These are phyloP conservation scores for Pleurotus tuoliensis DNA, from an alignment of 768 basidiomycete genomes.

Conservation along the genomic window DNA sequence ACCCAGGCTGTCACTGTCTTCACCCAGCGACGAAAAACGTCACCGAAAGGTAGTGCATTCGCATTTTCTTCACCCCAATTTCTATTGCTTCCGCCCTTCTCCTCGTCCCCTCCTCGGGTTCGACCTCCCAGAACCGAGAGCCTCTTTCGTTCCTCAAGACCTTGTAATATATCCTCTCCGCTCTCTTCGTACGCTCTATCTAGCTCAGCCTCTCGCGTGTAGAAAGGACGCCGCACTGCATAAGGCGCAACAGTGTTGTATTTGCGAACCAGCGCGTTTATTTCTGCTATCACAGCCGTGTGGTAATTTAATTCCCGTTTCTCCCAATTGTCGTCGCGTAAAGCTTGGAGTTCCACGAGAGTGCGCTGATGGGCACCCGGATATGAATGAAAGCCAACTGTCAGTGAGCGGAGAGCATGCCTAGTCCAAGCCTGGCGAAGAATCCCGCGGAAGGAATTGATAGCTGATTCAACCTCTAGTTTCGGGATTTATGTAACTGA, in stretches of 20 bases:
- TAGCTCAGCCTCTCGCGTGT: slow-evolving; percentile 56
- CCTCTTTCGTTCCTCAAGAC: slow-evolving; percentile 26
- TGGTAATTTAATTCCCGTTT: slow-evolving; percentile 64
- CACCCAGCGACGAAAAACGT: slow-evolving; percentile 9
- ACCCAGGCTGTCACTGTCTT: neutral
- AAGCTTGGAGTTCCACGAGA: slow-evolving; percentile 29
- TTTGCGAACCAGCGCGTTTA: slow-evolving; percentile 73
- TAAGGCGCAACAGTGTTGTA: slow-evolving; percentile 82
- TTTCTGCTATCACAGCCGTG: slow-evolving; percentile 59
- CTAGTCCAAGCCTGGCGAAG: slow-evolving; percentile 71
- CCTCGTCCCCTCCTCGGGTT: neutral
- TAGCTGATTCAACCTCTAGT: slow-evolving; percentile 63
- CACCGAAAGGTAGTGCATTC: neutral
- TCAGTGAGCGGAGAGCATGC: slow-evolving; percentile 63
- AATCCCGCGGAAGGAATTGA: slow-evolving; percentile 58
- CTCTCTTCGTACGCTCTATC: slow-evolving; percentile 46
- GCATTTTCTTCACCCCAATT: neutral
- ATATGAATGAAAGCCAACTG: slow-evolving; percentile 15
- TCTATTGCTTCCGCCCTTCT: neutral
- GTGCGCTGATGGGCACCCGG: neutral
- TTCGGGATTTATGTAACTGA: neutral
- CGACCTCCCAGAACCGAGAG: neutral
- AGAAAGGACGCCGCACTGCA: slow-evolving; percentile 63
- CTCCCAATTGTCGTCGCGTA: slow-evolving; percentile 72
- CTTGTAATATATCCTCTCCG: slow-evolving; percentile 47